These are phyloP conservation scores for Chlorella sorokiniana DNA, from an alignment of 139 green algal species.

Conservation along the genomic window DNA sequence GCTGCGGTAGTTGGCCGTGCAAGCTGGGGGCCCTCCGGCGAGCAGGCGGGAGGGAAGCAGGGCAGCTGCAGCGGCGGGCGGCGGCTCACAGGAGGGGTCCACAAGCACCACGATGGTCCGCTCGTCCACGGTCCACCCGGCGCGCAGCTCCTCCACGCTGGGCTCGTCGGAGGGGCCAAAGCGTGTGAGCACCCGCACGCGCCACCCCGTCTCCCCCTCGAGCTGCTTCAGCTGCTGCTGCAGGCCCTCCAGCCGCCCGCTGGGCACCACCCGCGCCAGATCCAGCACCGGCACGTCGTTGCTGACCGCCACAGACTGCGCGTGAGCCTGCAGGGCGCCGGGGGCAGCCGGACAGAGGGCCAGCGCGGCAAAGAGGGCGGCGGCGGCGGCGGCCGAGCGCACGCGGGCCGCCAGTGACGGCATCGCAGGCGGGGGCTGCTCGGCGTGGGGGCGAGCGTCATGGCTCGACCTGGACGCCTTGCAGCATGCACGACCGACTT, in stretches of 20 bases:
- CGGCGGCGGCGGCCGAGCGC: neutral
- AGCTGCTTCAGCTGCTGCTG: conserved; percentile 36
- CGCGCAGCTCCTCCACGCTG: conserved; percentile 37
- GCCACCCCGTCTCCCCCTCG: conserved; percentile 53
- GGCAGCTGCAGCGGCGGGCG: neutral
- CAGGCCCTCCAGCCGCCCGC: conserved; percentile 32
- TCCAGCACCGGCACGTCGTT: conserved; percentile 38
- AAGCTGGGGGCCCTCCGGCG: neutral
- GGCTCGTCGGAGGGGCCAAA: conserved; percentile 42
- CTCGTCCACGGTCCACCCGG: conserved; percentile 50
- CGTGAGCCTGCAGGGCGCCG: neutral
- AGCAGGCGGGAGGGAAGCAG: neutral
- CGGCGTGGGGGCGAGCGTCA: neutral
- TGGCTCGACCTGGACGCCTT: no score
- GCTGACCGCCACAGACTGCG: neutral
- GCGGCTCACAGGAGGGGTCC: conserved; percentile 56
- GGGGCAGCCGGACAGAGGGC: neutral
- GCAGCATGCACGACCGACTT: no score
- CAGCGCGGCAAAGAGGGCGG: conserved; percentile 6
- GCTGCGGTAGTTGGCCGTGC: neutral
- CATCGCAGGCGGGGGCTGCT: neutral
- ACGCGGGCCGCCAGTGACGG: neutral
- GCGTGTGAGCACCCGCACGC: conserved; percentile 60
- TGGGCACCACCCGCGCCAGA: conserved; percentile 45
- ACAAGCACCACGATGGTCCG: conserved; percentile 62